phyloP scores from a whole-genome alignment of 345 rosid species.

The Cardamine occulta region DNA sequence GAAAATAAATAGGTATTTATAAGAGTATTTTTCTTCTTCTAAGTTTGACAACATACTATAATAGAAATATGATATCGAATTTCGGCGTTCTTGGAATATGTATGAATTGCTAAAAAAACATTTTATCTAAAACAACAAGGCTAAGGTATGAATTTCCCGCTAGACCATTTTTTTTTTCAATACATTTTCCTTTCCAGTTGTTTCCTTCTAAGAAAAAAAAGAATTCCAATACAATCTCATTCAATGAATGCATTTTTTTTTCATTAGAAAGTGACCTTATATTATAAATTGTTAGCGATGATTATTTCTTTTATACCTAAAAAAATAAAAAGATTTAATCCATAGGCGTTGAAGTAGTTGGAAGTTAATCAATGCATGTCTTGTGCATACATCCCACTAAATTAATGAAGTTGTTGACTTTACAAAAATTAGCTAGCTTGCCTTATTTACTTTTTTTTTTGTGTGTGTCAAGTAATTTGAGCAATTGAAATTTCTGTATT shows the following conservation, averaged over 20 bases:
- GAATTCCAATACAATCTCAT: constrained; percentile 10
- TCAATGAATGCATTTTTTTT: constrained; percentile 10
- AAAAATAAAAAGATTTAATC: constrained; percentile 12
- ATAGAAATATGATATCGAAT: constrained; percentile 1
- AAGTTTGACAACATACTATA: background rate
- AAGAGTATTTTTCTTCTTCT: too few species aligned
- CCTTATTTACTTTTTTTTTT: background rate
- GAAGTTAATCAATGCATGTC: constrained; percentile 36
- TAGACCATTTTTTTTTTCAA: background rate
- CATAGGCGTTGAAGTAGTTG: constrained; percentile 41
- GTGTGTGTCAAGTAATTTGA: constrained; percentile 3
- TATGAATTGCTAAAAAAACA: constrained; percentile 10
- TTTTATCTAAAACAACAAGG: background rate
- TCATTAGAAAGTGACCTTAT: constrained; percentile 10
- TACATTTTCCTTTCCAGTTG: background rate
- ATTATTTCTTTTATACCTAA: background rate
- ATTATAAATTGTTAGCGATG: constrained; percentile 6
- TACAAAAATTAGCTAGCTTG: constrained; percentile 8
- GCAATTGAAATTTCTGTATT: background rate
- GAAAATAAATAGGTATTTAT: too few species aligned
- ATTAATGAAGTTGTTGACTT: constrained; percentile 36
- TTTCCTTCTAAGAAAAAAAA: background rate
- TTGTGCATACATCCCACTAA: background rate
- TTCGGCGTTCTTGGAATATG: background rate
- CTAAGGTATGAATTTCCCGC: background rate